Base-by-base conservation (phyloP, 2,329 filamentous ascomycete genomes). In the Colletotrichum sansevieriae region DNA sequence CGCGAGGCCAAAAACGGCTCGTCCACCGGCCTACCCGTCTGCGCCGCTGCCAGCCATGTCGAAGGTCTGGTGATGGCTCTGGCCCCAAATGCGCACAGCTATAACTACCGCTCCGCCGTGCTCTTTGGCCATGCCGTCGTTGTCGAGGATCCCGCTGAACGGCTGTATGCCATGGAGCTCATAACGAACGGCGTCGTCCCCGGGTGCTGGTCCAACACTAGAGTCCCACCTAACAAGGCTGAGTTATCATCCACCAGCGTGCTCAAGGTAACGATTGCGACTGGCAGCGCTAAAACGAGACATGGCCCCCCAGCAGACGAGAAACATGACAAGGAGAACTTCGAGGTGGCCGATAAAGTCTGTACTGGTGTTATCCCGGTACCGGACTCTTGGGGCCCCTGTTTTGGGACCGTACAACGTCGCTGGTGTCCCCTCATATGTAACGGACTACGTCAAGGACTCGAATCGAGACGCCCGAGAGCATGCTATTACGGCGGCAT, bases 101-200 rank as follows among this genome's bases (percentile, higher is more conserved):
- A 93, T 83, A 95, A 97, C 83, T 97, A 96, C 82, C 92, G 93
- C 71, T 93, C 90, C 44, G 92, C 92, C 11, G 83, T 94, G 9
- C 83, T 96, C 12, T 94, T 95, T 75, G 94, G 94, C 1, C 87
- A 90, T 76, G 94, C 91, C 0, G 83, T 80, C 9, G 78, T 91
- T 2, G 92, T 97, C 7, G 87, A 88, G 2, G 88, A 91, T 69
- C 78, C 80, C 0, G 87, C 85, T 3, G 94, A 97, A 82, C 92
- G 92, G 76, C 76, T 92, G 5, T 96, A 88, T 81, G 93, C 93
- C 8, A 91, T 97, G 89, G 81, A 90, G 73, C 82, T 92, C 65
- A 91, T 97, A 76, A 97, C 93, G 2, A 86, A 97, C 77, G 85
- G 86, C 43, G 88, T 95, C 12, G 85, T 95, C 2, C 84, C 89